Evolutionary conservation across 2,329 filamentous ascomycete genomes (phyloP), one percentile per base, ranked within the genome.

Genomic region (Ascochyta rabiei): DNA sequence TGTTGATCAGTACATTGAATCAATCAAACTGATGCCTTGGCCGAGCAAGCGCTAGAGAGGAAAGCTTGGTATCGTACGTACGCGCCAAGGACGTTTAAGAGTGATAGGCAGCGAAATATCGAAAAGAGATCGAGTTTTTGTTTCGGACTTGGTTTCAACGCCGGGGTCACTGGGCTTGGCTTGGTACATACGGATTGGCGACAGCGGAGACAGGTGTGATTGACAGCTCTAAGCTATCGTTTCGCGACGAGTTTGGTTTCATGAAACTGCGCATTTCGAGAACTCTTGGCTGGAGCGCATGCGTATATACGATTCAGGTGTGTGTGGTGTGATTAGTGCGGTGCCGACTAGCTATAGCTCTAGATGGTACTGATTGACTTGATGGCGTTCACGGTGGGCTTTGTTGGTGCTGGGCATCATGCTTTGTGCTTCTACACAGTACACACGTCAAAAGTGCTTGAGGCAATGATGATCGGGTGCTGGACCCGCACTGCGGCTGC

Each of bases 1-100:
- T 16, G 34, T 9, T 33, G 48, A 53, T 44, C 39, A 24, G 23
- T 26, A 48, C 33, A 26, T 43, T 23, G 19, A 30, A 48, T 39
- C 44, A 33, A 48, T 53, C 44, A 40, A 44, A 44, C 18, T 48
- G 44, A 48, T 23, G 34, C 40, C 51, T 52, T 48, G 44, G 51
- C 51, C 8, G 15, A 21, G 3, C 9, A 39, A 19, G 26, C 33
- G 33, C 44, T 30, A 21, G 40, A 28, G 16, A 13, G 23, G 16
- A 40, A 53, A 39, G 44, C 39, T 44, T 53, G 39, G 34, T 39
- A 15, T 38, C 16, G 39, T 53, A 33, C 44, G 39, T 44, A 48
- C 28, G 39, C 44, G 40, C 33, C 33, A 48, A 53, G 44, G 18
- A 4, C 2, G 26, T 34, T 33, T 30, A 19, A 39, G 34, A 40